phyloP scores from a whole-genome alignment of 2,329 filamentous ascomycete species.

The Hymenoscyphus repandus region DNA sequence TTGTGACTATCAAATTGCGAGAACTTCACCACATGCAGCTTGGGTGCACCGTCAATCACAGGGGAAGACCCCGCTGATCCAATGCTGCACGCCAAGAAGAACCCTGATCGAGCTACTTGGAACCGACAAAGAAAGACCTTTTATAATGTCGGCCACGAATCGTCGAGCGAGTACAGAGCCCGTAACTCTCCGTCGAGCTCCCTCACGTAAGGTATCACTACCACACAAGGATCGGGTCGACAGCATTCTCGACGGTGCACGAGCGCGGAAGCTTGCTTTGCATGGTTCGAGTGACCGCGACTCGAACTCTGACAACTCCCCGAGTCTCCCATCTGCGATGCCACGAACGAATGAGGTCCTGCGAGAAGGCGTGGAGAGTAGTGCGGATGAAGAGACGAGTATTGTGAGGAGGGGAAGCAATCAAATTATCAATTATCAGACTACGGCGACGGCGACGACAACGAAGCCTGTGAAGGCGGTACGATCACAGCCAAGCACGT shows the following conservation, averaged over 20 bases:
- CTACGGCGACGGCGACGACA: constrained; percentile 11
- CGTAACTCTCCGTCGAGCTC: neutral
- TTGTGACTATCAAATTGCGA: constrained; percentile 21
- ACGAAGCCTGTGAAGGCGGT: neutral
- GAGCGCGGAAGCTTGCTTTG: constrained; percentile 17
- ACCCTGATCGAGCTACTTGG: too few relatives aligned
- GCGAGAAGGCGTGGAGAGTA: constrained; percentile 19
- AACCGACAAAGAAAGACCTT: too few relatives aligned
- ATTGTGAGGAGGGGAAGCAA: constrained; percentile 31
- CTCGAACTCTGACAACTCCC: neutral
- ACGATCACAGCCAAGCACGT: constrained; percentile 10
- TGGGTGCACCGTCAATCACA: too few relatives aligned
- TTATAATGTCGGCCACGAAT: too few relatives aligned
- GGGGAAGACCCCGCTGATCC: neutral
- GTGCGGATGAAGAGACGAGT: constrained; percentile 35
- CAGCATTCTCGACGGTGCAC: constrained; percentile 22
- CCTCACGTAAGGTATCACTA: neutral
- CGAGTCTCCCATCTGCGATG: constrained; percentile 2
- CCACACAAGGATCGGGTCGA: constrained; percentile 6
- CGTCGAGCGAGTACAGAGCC: too few relatives aligned
- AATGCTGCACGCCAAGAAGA: too few relatives aligned
- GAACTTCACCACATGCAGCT: neutral
- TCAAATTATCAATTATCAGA: constrained; percentile 21
- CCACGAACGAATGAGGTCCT: neutral
- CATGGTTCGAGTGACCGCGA: constrained; percentile 3